Base-by-base conservation (phyloP, 257 asterid genomes). In the Mentha longifolia region DNA sequence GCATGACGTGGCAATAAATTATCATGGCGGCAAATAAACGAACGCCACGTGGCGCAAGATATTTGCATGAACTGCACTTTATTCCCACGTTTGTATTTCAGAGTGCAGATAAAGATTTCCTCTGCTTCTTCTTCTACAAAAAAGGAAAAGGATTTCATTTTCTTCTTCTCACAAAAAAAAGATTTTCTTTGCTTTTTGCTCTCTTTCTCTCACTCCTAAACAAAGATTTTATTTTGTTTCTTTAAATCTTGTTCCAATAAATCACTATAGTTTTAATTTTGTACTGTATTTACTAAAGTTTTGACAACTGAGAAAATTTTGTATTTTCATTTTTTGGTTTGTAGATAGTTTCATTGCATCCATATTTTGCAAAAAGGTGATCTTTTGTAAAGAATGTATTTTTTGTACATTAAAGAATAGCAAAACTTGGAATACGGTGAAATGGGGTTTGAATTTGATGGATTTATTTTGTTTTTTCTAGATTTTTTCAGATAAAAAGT, bases 21-120 rank as follows among this genome's bases (percentile, higher is more conserved):
- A 28, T 31, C 39, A 59, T 25, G 28, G n/a, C n/a, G 2, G 2
- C 2, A 2, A 25, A 1, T 25, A 1, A 25, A 25, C 28, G 28
- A 25, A 54, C 47, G 81, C 76, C 79, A 73, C 79, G 39, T 76
- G 85, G 79, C 77, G 4, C 22, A 55, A 9, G n/a, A 20, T 12
- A 41, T 22, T 8, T 11, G 71, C 77, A 67, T 52, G 75, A 74
- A 74, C 50, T 75, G 80, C 78, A 85, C 77, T 82, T 79, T 81
- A 72, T 72, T 20, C 80, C 85, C 89, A 86, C 94, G 90, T 88
- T 65, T 69, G 92, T 88, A 74, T 16, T 70, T 64, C n/a, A n/a
- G n/a, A n/a, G n/a, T n/a, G n/a, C n/a, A n/a, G n/a, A n/a, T n/a
- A n/a, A n/a, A 85, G 89, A 85, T 85, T 83, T 84, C 80, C 65